Percentiles rank a stretch among this genome's conserved stretches.
Conservation (phyloP, 192 early-diverging fungal species). For the Pecoramyces ruminantium region DNA sequence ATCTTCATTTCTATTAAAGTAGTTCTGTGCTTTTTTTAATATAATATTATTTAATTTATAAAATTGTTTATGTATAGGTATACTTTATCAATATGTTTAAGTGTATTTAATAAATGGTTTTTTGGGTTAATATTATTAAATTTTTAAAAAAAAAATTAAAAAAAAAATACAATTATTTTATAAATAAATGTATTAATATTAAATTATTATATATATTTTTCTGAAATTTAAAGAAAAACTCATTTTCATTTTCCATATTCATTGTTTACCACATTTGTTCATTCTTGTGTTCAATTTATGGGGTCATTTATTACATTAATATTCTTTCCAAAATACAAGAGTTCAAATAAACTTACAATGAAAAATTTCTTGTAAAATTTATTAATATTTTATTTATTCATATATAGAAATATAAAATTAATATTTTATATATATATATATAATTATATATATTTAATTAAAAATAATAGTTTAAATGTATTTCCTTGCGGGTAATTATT, state of each 20-base stretch:
- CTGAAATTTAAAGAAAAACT: background rate
- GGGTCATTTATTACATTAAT: background rate
- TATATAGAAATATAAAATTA: too few relatives aligned
- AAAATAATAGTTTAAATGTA: background rate
- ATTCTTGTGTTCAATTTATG: background rate
- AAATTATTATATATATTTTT: too few relatives aligned
- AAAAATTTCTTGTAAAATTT: background rate
- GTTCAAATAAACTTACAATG: background rate
- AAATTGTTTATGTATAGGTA: background rate
- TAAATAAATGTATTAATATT: too few relatives aligned
- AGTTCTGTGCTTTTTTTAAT: too few relatives aligned
- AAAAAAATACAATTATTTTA: too few relatives aligned
- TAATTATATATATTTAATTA: too few relatives aligned
- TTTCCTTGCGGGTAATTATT: background rate
- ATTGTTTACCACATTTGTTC: background rate
- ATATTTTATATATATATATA: too few relatives aligned
- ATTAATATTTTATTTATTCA: too few relatives aligned
- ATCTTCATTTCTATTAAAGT: too few relatives aligned
- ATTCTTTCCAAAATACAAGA: background rate
- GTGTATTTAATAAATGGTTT: background rate
- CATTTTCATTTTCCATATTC: background rate
- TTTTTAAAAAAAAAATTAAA: too few relatives aligned
- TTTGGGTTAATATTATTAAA: background rate
- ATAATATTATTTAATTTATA: too few relatives aligned
- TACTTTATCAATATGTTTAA: background rate